phyloP scores from a whole-genome alignment of 2,329 filamentous ascomycete genomes.

The Epichloe typhina region DNA sequence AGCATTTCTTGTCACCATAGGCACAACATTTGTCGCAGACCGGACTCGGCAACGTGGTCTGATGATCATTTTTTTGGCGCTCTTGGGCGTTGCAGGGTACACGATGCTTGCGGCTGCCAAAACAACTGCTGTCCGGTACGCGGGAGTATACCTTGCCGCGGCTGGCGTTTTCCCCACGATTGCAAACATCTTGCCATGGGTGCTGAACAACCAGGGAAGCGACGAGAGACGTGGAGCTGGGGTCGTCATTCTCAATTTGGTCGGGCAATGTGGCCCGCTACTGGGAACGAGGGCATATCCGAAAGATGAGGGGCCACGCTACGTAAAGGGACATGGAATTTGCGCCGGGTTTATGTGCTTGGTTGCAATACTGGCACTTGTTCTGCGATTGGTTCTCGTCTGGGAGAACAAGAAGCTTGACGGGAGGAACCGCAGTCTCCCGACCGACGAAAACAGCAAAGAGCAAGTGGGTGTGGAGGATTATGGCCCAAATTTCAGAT shows the following conservation, averaged over 20 bases:
- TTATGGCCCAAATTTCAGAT: slow-evolving; percentile 5
- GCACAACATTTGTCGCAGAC: slow-evolving; percentile 8
- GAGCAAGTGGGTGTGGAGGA: slow-evolving; percentile 3
- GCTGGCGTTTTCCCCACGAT: slow-evolving; percentile 6
- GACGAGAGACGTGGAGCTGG: slow-evolving; percentile 6
- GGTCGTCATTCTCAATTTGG: slow-evolving; percentile 4
- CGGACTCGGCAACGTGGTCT: slow-evolving; percentile 7
- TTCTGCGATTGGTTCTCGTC: slow-evolving; percentile 1
- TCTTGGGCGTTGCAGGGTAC: slow-evolving; percentile 5
- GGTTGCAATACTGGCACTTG: slow-evolving; percentile 7
- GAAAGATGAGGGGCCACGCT: slow-evolving; percentile 1
- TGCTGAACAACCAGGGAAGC: slow-evolving; percentile 6
- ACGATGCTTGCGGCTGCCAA: slow-evolving; percentile 3
- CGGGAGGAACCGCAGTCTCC: background rate
- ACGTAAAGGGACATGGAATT: slow-evolving; percentile 3
- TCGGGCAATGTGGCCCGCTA: slow-evolving; percentile 6
- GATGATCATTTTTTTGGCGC: slow-evolving; percentile 2
- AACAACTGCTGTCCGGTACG: slow-evolving; percentile 2
- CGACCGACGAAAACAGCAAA: background rate
- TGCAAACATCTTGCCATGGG: slow-evolving; percentile 6
- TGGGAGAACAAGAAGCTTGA: slow-evolving; percentile 8
- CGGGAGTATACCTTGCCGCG: slow-evolving; percentile 3
- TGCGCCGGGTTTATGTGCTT: slow-evolving; percentile 7
- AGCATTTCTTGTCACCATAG: slow-evolving; percentile 9
- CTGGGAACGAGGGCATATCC: slow-evolving; percentile 6